Evolutionary conservation across 2,329 filamentous ascomycete genomes (phyloP).

Genomic region (Colletotrichum sp.): DNA sequence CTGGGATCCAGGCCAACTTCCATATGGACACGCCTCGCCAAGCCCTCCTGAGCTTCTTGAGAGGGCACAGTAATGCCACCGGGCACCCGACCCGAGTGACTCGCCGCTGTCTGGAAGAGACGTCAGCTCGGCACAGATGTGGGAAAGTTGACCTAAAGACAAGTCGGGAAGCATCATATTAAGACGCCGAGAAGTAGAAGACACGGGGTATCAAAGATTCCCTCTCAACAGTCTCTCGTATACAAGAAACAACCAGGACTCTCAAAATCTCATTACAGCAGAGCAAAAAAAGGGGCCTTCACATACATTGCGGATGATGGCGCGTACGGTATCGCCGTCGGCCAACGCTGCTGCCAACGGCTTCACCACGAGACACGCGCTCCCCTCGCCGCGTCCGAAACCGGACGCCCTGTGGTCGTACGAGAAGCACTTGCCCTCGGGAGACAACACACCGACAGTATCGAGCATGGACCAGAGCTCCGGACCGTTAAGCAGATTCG

Average conservation of each 20-base stretch:
- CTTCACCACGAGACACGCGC: slow-evolving; percentile 44
- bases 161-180: neutral
- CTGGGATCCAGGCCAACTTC: slow-evolving; percentile 2
- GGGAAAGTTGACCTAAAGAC: neutral
- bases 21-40: slow-evolving; percentile 22
- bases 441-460: slow-evolving; percentile 26
- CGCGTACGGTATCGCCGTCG: slow-evolving; percentile 40
- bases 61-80: slow-evolving; percentile 45
- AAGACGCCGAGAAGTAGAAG: neutral
- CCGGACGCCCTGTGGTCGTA: slow-evolving; percentile 44
- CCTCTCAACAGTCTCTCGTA: neutral
- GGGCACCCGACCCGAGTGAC: slow-evolving; percentile 37
- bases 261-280: neutral
- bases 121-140: neutral
- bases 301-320: slow-evolving; percentile 31
- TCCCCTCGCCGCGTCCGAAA: slow-evolving; percentile 48
- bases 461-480: slow-evolving; percentile 13
- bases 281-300: neutral
- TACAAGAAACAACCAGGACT: neutral
- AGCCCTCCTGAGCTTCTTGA: slow-evolving; percentile 32
- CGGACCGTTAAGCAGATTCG: slow-evolving; percentile 30
- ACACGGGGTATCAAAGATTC: neutral
- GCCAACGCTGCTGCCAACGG: slow-evolving; percentile 41
- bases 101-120: neutral
- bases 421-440: slow-evolving; percentile 26